phyloP scores from a whole-genome alignment of 306 rosid genomes.

The Citrullus mucosospermus region DNA sequence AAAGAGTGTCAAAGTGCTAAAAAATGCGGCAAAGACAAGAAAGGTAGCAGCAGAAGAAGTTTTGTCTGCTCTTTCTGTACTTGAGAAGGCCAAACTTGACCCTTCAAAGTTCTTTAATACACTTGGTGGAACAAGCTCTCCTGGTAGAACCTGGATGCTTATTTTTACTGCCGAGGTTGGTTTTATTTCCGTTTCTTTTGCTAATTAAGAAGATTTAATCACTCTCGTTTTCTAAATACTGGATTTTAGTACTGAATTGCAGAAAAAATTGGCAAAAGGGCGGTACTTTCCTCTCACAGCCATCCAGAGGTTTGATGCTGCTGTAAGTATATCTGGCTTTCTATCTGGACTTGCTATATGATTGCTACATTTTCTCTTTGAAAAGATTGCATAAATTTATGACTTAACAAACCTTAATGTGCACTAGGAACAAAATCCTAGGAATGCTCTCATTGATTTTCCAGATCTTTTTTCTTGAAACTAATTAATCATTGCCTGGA shows the following conservation, averaged over 20 bases:
- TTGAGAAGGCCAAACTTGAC: conserved; percentile 73
- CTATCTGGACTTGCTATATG: not conserved
- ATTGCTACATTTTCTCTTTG: not conserved
- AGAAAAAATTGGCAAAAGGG: conserved; percentile 67
- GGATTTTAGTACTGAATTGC: conserved; percentile 10
- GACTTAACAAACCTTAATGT: not conserved
- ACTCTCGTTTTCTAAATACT: not conserved
- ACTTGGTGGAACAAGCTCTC: conserved; percentile 73
- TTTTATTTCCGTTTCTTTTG: conserved; percentile 1
- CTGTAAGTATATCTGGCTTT: conserved; percentile 41
- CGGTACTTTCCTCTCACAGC: conserved; percentile 81
- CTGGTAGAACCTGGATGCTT: conserved; percentile 98
- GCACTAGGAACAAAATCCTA: not conserved
- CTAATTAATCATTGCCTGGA: conserved; percentile 15
- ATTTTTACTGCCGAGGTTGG: conserved; percentile 66
- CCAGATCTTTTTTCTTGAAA: conserved; percentile 2
- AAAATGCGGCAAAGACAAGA: conserved; percentile 68
- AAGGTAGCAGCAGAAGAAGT: conserved; percentile 44
- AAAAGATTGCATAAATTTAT: not conserved
- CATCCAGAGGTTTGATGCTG: conserved; percentile 84
- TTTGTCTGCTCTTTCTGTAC: conserved; percentile 57
- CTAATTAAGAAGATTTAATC: not conserved
- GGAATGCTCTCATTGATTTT: not conserved
- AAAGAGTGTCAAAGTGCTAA: conserved; percentile 64
- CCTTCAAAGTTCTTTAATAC: conserved; percentile 60